Evolutionary conservation across 306 rosid genomes (phyloP), one percentile per base, ranked within the genome.

Genomic region (Luffa aegyptiaca): DNA sequence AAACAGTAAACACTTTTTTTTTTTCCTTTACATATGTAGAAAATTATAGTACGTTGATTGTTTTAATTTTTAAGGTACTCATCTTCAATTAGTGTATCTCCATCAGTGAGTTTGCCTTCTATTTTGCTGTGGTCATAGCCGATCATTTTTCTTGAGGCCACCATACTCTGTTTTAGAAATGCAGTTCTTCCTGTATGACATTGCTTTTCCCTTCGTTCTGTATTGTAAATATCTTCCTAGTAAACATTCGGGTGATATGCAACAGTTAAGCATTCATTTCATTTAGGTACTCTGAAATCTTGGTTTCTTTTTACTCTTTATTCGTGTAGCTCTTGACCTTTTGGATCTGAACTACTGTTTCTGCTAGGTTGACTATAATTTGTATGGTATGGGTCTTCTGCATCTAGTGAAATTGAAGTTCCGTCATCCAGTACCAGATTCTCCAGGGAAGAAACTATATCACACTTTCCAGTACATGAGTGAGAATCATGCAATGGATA

Each of bases 351-450:
- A 42, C 39, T 73, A 62, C 72, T 66, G 13, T 26, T 48, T 70
- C 52, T 79, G 64, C 35, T 77, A 87, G 90, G 68, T 87, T 45
- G 90, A 87, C 83, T 80, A 84, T 81, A 87, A 84, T 75, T 88
- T 93, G 87, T 88, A 90, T 75, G 98, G 98, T 85, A 94, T 94
- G 98, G 91, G 97, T 68, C 93, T 85, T 81, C 79, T 94, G 80
- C 97, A 94, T 83, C 80, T 90, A 72, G 89, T 91, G 53, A 94
- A 92, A 84, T 82, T 94, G 89, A 90, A 88, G 85, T 94, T 94
- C 45, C 93, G 97, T 78, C 87, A 82, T 79, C 97, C 93, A 59
- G 76, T 91, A 48, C 95, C 89, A 35, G 90, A 86, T 81, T 81
- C 84, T 82, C 56, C 82, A 45, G 78, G 46, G 42, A 76, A 80